Conservation (phyloP, 1,139 yeast genomes). For the Yamadazyma atmosphaerica region DNA sequence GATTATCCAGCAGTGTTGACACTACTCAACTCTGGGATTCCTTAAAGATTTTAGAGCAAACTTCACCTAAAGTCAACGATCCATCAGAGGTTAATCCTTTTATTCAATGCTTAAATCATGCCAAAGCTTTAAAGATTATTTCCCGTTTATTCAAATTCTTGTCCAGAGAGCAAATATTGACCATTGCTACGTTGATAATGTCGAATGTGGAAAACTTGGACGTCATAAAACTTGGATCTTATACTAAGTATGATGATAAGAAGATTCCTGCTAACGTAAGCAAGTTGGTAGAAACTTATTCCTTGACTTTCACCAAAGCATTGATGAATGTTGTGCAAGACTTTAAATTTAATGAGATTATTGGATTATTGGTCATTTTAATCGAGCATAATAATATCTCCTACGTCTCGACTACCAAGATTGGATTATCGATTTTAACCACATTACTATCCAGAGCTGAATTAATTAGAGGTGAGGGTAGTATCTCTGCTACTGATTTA, state of each 20-base stretch:
- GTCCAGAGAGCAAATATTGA: constrained; percentile 72
- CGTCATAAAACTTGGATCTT: constrained; percentile 77
- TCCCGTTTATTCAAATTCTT: constrained; percentile 87
- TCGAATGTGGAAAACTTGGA: constrained; percentile 79
- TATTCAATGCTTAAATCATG: constrained; percentile 78
- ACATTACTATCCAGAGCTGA: constrained; percentile 91
- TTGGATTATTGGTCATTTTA: constrained; percentile 74
- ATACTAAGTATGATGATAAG: constrained; percentile 58
- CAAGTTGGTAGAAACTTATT: constrained; percentile 76
- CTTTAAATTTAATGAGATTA: constrained; percentile 76
- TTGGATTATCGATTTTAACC: constrained; percentile 85
- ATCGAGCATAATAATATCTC: constrained; percentile 74
- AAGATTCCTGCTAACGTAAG: constrained; percentile 55
- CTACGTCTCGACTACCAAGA: constrained; percentile 75
- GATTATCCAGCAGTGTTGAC: constrained; percentile 59
- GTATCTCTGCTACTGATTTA: constrained; percentile 56
- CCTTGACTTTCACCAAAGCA: constrained; percentile 80
- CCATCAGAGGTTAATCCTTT: constrained; percentile 68
- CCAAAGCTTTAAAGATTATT: constrained; percentile 86
- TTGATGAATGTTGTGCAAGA: constrained; percentile 85
- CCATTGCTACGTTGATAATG: constrained; percentile 77
- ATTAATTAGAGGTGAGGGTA: constrained; percentile 81
- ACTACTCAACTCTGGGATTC: constrained; percentile 74
- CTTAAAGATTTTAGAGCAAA: constrained; percentile 61
- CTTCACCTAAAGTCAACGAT: constrained; percentile 45